These are phyloP conservation scores for Fusarium tjaetaba DNA, from an alignment of 2,329 filamentous ascomycete species.

Conservation along the genomic window DNA sequence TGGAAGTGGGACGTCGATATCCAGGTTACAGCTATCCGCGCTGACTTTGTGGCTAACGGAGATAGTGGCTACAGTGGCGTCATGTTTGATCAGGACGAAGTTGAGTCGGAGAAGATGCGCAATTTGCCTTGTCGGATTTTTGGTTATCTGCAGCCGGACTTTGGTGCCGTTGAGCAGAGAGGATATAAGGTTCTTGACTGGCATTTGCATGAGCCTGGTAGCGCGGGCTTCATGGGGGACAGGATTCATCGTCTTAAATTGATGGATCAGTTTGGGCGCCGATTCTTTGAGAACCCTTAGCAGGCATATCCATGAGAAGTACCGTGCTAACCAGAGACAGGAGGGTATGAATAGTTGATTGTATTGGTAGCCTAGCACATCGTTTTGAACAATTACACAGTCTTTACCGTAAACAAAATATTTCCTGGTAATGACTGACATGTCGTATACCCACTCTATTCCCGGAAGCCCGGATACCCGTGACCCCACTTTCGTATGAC, in stretches of 20 bases:
- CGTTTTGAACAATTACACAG: not conserved
- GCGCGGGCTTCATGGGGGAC: fast-evolving
- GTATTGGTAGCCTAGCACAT: fast-evolving
- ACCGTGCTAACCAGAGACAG: too few relatives aligned
- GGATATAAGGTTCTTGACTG: not conserved
- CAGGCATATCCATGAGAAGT: not conserved
- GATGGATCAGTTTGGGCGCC: not conserved
- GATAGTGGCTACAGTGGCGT: not conserved
- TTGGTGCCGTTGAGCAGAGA: fast-evolving
- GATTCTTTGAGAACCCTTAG: not conserved
- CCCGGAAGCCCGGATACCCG: not conserved
- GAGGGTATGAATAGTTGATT: fast-evolving
- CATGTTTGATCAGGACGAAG: not conserved
- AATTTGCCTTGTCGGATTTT: not conserved
- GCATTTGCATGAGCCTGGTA: not conserved
- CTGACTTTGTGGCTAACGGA: not conserved
- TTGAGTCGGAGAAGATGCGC: not conserved
- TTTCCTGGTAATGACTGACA: fast-evolving
- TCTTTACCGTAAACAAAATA: not conserved
- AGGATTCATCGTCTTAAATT: not conserved
- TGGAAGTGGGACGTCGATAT: not conserved
- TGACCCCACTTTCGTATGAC: not conserved
- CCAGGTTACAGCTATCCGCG: not conserved
- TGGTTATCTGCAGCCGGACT: not conserved
- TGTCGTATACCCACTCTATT: not conserved